Conservation (phyloP, 495 filamentous ascomycete species). For the Neurospora terricola region DNA sequence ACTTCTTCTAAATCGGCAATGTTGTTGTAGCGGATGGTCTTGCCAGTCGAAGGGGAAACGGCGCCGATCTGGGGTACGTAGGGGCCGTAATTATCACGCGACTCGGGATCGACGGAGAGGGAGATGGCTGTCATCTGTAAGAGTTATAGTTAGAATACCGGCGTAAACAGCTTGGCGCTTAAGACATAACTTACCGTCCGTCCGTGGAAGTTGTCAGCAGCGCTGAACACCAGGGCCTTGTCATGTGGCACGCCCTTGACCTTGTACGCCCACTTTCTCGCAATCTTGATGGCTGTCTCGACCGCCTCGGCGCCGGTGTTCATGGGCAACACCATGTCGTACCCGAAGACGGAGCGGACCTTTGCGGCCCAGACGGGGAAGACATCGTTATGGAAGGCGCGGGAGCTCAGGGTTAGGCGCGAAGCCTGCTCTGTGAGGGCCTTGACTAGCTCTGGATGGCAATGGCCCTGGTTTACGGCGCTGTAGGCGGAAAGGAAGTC, state of each 20-base stretch:
- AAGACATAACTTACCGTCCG: constrained; percentile 57
- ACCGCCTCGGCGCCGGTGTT: constrained; percentile 99
- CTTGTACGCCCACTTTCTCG: constrained; percentile 98
- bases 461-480: constrained; percentile 97
- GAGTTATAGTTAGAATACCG: background rate
- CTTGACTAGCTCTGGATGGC: constrained; percentile 88
- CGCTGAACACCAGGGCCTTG: constrained; percentile 76
- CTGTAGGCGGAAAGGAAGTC: constrained; percentile 98
- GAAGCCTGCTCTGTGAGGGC: constrained; percentile 85
- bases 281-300: constrained; percentile 95
- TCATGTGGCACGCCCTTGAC: constrained; percentile 81
- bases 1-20: constrained; percentile 70
- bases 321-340: constrained; percentile 99
- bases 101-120: constrained; percentile 89
- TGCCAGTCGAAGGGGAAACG: constrained; percentile 63
- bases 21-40: constrained; percentile 76
- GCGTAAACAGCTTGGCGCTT: background rate
- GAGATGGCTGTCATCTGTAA: constrained; percentile 84
- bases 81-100: constrained; percentile 91
- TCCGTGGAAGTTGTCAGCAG: constrained; percentile 90
- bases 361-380: constrained; percentile 95
- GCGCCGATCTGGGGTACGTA: constrained; percentile 85
- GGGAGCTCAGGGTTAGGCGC: constrained; percentile 83
- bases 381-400: constrained; percentile 98
- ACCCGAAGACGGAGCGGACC: constrained; percentile 76